A percentile compares a stretch with the other conserved stretches of the same genome.
Evolutionary conservation across 1,139 yeast species (phyloP).

Genomic region (Hansenula lynferdii): DNA sequence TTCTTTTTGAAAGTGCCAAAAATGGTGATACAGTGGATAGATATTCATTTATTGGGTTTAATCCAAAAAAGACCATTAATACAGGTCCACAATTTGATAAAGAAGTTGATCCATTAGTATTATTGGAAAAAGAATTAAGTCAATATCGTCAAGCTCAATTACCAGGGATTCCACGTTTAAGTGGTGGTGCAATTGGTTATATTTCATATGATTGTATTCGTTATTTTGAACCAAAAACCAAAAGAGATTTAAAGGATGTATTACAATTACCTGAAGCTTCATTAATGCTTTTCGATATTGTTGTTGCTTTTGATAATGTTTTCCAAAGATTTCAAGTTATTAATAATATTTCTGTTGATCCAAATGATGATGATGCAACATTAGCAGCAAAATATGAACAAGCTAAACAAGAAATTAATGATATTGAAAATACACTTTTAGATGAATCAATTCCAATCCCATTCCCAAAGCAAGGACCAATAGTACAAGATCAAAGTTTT

Average conservation of each 20-base stretch:
- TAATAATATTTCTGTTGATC: conserved; percentile 57
- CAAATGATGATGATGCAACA: conserved; percentile 33
- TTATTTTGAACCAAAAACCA: conserved; percentile 91
- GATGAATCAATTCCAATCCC: conserved; percentile 37
- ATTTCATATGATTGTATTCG: conserved; percentile 94
- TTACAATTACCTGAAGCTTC: conserved; percentile 86
- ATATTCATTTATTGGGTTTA: conserved; percentile 84
- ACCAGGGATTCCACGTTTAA: conserved; percentile 77
- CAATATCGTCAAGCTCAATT: conserved; percentile 62
- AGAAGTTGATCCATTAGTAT: conserved; percentile 71
- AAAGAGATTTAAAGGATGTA: conserved; percentile 69
- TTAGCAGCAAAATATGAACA: conserved; percentile 45
- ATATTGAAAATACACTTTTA: conserved; percentile 48
- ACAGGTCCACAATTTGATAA: conserved; percentile 61
- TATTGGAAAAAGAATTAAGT: conserved; percentile 69
- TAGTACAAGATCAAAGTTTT: conserved; percentile 57
- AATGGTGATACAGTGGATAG: conserved; percentile 89
- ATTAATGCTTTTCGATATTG: conserved; percentile 84
- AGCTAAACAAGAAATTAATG: conserved; percentile 54
- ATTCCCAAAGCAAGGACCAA: conserved; percentile 68
- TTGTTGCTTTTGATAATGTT: conserved; percentile 90
- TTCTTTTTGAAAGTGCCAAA: conserved; percentile 81
- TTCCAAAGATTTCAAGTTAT: conserved; percentile 89
- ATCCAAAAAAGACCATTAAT: conserved; percentile 73
- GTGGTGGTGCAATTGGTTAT: conserved; percentile 97